Conservation (phyloP, 2,329 filamentous ascomycete species). For the Calonectria pauciramosa region DNA sequence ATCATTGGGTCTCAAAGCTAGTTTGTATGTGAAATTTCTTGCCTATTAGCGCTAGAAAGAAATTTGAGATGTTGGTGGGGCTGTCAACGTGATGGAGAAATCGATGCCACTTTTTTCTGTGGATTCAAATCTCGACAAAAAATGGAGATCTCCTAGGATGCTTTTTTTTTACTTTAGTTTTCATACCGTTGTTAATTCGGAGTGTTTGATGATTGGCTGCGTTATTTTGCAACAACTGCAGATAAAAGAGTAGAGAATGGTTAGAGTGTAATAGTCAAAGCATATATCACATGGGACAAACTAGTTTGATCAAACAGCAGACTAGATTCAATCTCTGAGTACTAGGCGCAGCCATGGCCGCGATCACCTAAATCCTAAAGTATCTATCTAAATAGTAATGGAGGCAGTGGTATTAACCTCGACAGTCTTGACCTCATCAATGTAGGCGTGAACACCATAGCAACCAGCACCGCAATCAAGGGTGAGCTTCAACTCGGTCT, state of each 20-base stretch:
- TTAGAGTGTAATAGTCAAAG: too few relatives aligned
- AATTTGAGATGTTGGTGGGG: not conserved
- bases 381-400: not conserved
- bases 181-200: not conserved
- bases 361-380: not conserved
- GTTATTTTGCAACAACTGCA: not conserved
- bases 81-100: not conserved
- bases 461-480: not conserved
- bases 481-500: not conserved
- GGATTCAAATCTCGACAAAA: not conserved
- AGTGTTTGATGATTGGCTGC: not conserved
- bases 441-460: not conserved
- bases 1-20: not conserved
- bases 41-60: not conserved
- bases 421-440: not conserved
- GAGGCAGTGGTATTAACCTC: not conserved
- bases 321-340: not conserved
- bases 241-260: not conserved
- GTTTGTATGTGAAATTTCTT: not conserved
- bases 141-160: not conserved
- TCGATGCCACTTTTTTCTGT: not conserved
- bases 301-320: not conserved
- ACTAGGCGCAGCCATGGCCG: not conserved
- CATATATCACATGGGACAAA: not conserved
- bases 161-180: not conserved